Evolutionary conservation across 345 rosid species (phyloP), one percentile per base, ranked within the genome.

Genomic region (Linum trigynum): DNA sequence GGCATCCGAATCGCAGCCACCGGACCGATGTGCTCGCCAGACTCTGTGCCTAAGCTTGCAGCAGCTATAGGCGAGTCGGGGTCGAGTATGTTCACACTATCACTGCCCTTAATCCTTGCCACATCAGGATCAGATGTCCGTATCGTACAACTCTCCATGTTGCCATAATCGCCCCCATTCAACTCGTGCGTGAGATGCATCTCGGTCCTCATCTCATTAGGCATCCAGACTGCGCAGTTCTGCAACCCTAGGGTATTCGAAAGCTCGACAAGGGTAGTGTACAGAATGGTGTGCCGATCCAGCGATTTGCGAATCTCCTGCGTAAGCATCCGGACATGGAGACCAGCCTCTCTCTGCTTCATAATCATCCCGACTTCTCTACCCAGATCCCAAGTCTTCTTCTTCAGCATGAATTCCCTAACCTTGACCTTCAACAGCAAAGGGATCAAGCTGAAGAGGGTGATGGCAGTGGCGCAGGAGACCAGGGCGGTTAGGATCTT

Each of bases 151-250:
- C 69, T 69, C 66, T 70, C 76, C 37, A 69, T 48, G 57, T 55
- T 70, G 0, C 79, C 75, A 63, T 75, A 81, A 42, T 66, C 74
- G 81, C 80, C 78, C 62, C 81, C 77, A 65, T 82, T 79, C 61
- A 86, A 69, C 74, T 83, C 86, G 69, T 84, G 96, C 35, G 96
- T 90, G 68, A 90, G 70, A 69, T 85, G 75, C 96, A 94, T 80
- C 77, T 80, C 83, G 0, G 78, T 83, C 72, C 74, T 83, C 9
- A 41, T 70, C 45, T 80, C 84, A 67, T 84, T 83, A 32, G 94
- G 91, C 97, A 94, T 94, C 99, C 99, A 94, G 59, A 94, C 86
- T 0, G 96, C 97, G 59, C 99, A 94, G 42, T 88, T 94, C 69
- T 85, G 95, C 79, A 94, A 79, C 50, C 72, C 87, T 55, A 94